Evolutionary conservation across 306 rosid species (phyloP), one percentile per base, ranked within the genome.

Genomic region (Begonia masoniana): DNA sequence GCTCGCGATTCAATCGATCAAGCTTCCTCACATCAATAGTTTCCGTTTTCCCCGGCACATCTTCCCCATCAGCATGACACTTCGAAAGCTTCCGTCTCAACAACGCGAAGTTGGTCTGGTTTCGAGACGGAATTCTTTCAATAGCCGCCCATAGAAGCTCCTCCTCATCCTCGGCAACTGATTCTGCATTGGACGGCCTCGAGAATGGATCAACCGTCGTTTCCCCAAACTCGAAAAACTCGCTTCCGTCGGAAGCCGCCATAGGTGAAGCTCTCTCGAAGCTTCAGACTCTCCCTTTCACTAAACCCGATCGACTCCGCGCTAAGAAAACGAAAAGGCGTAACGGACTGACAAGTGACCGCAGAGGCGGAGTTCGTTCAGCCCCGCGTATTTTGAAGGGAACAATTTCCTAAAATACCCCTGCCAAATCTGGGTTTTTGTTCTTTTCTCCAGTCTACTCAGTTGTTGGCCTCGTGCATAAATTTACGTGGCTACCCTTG

Each of bases 221-320:
- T 0, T 43, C 81, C 26, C 77, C 67, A n/a, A 66, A 12, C 58
- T 70, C 94, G 45, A 76, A 79, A 54, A 51, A 87, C 73, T 87
- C 94, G 72, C 87, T 87, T 14, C 96, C 96, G 14, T 81, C 76
- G 2, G 91, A 76, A 15, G 94, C 87, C 43, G 96, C 94, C 96
- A 87, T 87, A 16, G 41, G 47, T 21, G 12, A 2, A 47, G 17
- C 15, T 7, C 15, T 7, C 12, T 43, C 23, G 12, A 31, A 5
- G 7, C 39, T 31, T 5, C 14, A 10, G 21, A 7, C 43, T 10
- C 42, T 19, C 21, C 47, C 11, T 1, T 13, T 15, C 15, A 10
- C 8, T 10, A 14, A 19, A 53, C 5, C 8, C 39, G 39, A 31
- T 31, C 39, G 8, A 31, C 7, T 5, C 39, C 39, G 39, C 39